Percentiles rank a stretch among this genome's conserved stretches.
Conservation (phyloP, 192 early-diverging fungal genomes). For the Coemansia asiatica region DNA sequence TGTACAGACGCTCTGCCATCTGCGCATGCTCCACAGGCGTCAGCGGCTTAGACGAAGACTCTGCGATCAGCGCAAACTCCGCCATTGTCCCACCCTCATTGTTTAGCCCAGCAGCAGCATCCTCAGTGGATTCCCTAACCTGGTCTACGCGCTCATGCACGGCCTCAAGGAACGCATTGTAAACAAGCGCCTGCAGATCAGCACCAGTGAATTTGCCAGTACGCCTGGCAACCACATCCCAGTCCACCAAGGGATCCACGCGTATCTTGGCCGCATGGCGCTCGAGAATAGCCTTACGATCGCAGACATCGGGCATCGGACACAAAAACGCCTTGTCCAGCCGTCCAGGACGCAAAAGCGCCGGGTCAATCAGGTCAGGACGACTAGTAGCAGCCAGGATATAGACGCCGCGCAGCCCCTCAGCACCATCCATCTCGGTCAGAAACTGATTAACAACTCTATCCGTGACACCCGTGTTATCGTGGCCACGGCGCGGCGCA, state of each 20-base stretch:
- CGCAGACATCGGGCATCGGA: conserved; percentile 72
- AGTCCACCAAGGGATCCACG: conserved; percentile 63
- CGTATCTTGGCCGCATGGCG: conserved; percentile 73
- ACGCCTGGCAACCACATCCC: conserved; percentile 60
- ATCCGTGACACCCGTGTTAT: conserved; percentile 98
- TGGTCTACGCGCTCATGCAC: conserved; percentile 70
- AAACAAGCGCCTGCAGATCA: conserved; percentile 91
- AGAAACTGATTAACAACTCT: conserved; percentile 98
- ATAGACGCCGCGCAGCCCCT: conserved; percentile 93
- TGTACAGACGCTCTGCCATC: conserved; percentile 22
- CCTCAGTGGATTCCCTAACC: conserved; percentile 14
- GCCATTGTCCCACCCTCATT: not conserved
- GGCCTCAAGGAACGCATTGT: conserved; percentile 87
- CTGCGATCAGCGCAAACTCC: conserved; percentile 3
- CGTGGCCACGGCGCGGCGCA: conserved; percentile 94
- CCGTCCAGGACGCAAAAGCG: conserved; percentile 76
- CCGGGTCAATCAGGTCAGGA: conserved; percentile 84
- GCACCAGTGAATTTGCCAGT: conserved; percentile 86
- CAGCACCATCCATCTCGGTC: conserved; percentile 98
- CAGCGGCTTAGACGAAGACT: conserved; percentile 13
- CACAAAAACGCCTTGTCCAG: conserved; percentile 85
- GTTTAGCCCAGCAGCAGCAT: not conserved
- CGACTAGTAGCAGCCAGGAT: conserved; percentile 90
- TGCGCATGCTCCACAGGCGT: conserved; percentile 20
- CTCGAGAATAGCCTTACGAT: conserved; percentile 79